phyloP scores from a whole-genome alignment of 345 rosid genomes.

The Citrus hindsii region DNA sequence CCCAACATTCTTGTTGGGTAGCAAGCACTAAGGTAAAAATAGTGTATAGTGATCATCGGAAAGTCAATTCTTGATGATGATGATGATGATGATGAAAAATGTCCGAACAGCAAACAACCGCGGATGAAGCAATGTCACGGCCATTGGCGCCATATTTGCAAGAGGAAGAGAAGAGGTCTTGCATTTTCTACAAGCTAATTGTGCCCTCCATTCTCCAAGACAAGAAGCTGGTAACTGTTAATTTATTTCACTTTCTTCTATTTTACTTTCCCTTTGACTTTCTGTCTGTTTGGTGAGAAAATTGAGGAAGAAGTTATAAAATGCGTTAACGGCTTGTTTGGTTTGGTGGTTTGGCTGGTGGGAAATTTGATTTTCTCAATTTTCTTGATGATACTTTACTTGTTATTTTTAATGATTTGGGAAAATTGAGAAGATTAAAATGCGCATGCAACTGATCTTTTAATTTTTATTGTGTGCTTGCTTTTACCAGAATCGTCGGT shows the following conservation, averaged over 20 bases:
- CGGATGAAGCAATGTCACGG: slow-evolving; percentile 16
- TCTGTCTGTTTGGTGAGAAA: slow-evolving; percentile 19
- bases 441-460: slow-evolving; percentile 2
- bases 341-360: background rate
- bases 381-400: background rate
- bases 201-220: slow-evolving; percentile 36
- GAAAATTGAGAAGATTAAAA: background rate
- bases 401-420: background rate
- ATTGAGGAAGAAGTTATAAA: background rate
- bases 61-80: background rate
- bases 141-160: slow-evolving; percentile 15
- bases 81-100: background rate
- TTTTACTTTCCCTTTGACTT: background rate
- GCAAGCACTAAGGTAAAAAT: background rate
- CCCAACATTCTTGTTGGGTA: background rate
- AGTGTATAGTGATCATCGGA: background rate
- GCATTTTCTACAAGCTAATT: slow-evolving; percentile 38
- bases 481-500: background rate
- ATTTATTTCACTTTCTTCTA: background rate
- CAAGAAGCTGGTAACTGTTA: slow-evolving; percentile 27
- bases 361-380: background rate
- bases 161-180: slow-evolving; percentile 13
- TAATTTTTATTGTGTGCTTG: background rate
- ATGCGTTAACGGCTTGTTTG: background rate
- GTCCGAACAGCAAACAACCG: background rate